Evolutionary conservation across 805 yeast genomes (phyloP).

Genomic region (Yarrowia deformans): DNA sequence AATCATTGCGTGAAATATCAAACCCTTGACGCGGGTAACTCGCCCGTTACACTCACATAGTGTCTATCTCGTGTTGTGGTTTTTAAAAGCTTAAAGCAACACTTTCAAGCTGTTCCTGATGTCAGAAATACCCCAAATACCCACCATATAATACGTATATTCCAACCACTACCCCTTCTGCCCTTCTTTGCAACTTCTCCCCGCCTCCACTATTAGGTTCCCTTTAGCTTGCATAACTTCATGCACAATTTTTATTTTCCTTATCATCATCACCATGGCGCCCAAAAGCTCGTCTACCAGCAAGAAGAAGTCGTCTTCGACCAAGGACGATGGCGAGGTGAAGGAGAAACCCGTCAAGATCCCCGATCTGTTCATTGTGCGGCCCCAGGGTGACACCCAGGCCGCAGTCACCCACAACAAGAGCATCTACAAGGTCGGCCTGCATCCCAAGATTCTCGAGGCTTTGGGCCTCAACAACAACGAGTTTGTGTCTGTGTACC

Average conservation of each 20-base stretch:
- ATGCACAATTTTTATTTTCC: constrained; percentile 13
- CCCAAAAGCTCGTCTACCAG: constrained; percentile 26
- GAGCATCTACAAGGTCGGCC: constrained; percentile 19
- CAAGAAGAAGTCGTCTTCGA: constrained; percentile 28
- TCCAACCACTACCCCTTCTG: not conserved
- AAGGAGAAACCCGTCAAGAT: constrained; percentile 31
- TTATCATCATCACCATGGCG: constrained; percentile 22
- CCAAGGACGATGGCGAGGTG: constrained; percentile 23
- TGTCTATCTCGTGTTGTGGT: too few relatives aligned
- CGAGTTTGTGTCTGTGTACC: constrained; percentile 28
- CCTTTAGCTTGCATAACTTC: not conserved
- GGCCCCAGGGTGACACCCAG: constrained; percentile 27
- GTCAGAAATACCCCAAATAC: not conserved
- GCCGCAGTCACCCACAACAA: constrained; percentile 31
- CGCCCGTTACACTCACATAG: too few relatives aligned
- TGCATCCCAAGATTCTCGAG: constrained; percentile 29
- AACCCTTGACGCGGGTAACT: too few relatives aligned
- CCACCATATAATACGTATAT: not conserved
- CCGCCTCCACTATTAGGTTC: not conserved
- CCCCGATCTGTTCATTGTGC: constrained; percentile 36
- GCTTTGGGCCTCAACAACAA: constrained; percentile 18
- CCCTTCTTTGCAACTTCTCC: not conserved
- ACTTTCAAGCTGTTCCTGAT: not conserved
- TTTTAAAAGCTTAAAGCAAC: too few relatives aligned
- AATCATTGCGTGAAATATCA: too few relatives aligned